These are phyloP conservation scores for Polysphondylium violaceum DNA, from an alignment of 78 protist species.

Conservation along the genomic window DNA sequence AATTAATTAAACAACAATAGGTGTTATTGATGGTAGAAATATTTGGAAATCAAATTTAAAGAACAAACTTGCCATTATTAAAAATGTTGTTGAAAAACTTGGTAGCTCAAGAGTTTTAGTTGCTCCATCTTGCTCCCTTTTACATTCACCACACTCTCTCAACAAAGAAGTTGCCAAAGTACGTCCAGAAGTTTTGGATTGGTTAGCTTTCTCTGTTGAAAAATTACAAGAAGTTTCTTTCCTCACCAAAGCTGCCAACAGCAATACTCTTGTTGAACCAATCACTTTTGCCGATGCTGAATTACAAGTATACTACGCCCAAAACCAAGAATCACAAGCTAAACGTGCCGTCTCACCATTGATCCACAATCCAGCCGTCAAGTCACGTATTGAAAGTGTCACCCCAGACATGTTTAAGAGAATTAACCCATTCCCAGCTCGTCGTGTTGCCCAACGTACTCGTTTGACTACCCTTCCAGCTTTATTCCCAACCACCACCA, in stretches of 20 bases:
- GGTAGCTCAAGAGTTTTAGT: slow-evolving; percentile 52
- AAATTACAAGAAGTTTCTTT: slow-evolving; percentile 79
- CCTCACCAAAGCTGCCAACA: slow-evolving; percentile 38
- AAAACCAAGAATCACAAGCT: slow-evolving; percentile 4
- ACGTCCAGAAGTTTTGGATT: slow-evolving; percentile 50
- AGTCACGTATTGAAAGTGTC: slow-evolving; percentile 18
- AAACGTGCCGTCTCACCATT: slow-evolving; percentile 6
- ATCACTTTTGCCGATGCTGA: not conserved
- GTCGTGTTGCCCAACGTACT: slow-evolving; percentile 47
- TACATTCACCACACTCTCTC: slow-evolving; percentile 78
- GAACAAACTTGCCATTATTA: not conserved
- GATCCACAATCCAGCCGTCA: slow-evolving; percentile 32
- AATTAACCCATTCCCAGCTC: slow-evolving; percentile 18
- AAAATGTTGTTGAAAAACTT: not conserved
- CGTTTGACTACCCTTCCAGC: slow-evolving; percentile 66
- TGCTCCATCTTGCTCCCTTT: slow-evolving; percentile 83
- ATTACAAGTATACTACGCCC: not conserved
- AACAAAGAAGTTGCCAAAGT: slow-evolving; percentile 39
- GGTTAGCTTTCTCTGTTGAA: slow-evolving; percentile 84
- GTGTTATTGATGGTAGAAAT: slow-evolving; percentile 84
- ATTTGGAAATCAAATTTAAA: slow-evolving; percentile 80
- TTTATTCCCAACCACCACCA: slow-evolving; percentile 90
- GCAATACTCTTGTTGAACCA: not conserved
- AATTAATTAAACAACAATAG: not conserved
- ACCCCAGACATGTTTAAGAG: slow-evolving; percentile 81